Evolutionary conservation across 192 early-diverging fungal species (phyloP).

Genomic region (Entomortierella parvispora): DNA sequence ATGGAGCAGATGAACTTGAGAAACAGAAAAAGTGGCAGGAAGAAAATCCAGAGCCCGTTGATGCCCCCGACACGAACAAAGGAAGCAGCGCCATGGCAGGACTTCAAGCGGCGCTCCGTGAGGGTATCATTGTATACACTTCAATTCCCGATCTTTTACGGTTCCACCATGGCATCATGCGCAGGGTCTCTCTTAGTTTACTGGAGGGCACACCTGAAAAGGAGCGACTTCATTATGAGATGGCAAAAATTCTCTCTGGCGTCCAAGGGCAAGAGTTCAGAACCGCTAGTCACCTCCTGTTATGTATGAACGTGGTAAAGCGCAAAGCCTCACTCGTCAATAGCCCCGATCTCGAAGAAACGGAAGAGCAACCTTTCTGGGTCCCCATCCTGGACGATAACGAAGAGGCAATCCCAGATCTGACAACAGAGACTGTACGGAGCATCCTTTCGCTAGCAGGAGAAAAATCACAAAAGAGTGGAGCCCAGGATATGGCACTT

Average conservation of each 20-base stretch:
- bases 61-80: conserved; percentile 9
- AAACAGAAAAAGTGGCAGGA: neutral
- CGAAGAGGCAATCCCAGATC: neutral
- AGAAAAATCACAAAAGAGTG: conserved; percentile 50
- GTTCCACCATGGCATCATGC: conserved; percentile 41
- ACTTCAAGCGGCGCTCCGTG: conserved; percentile 25
- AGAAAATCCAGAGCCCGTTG: neutral
- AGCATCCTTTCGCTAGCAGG: conserved; percentile 29
- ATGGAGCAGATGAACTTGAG: too few species aligned
- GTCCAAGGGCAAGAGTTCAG: conserved; percentile 32
- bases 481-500: conserved; percentile 45
- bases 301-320: conserved; percentile 31
- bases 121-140: conserved; percentile 44
- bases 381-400: conserved; percentile 17
- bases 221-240: conserved; percentile 43
- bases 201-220: conserved; percentile 39
- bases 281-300: conserved; percentile 30
- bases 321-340: conserved; percentile 4
- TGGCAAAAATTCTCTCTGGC: conserved; percentile 24
- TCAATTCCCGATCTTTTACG: conserved; percentile 22
- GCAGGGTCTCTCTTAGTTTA: conserved; percentile 26
- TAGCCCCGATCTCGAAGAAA: neutral
- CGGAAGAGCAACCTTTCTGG: conserved; percentile 20
- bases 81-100: conserved; percentile 42
- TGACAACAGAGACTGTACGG: conserved; percentile 18